phyloP scores from a whole-genome alignment of 768 basidiomycete genomes.

The Fistulinella prunicolor region DNA sequence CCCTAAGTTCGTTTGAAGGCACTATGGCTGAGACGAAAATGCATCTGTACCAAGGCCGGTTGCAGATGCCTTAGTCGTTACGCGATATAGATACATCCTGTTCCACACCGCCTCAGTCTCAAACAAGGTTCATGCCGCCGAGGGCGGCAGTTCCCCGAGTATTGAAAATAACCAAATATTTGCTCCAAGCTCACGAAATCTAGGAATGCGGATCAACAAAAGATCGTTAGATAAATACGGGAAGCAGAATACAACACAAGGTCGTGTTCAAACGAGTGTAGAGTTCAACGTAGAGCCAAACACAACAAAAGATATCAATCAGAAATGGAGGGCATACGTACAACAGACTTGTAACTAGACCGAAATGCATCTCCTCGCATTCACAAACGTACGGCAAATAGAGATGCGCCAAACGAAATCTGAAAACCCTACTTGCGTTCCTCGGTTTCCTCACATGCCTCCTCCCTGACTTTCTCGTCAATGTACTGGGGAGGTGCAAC shows the following conservation, averaged over 20 bases:
- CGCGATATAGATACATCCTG: no score
- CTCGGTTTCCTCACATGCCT: slow-evolving; percentile 9
- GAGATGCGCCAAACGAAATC: not conserved
- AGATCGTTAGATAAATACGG: not conserved
- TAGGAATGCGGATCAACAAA: no score
- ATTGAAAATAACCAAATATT: no score
- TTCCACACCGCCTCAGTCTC: no score
- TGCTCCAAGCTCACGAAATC: no score
- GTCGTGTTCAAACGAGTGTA: slow-evolving; percentile 21
- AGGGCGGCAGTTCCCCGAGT: no score
- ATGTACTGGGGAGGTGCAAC: slow-evolving; percentile 57
- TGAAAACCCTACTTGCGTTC: slow-evolving; percentile 15
- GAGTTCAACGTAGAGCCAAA: slow-evolving; percentile 10
- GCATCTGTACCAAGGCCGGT: no score
- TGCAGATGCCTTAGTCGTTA: no score
- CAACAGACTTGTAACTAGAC: slow-evolving; percentile 8
- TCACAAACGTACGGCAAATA: not conserved
- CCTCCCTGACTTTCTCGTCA: slow-evolving; percentile 48
- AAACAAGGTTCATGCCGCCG: no score
- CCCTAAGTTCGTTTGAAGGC: no score
- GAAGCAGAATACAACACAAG: slow-evolving; percentile 16
- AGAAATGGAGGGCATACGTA: not conserved
- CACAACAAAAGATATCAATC: not conserved
- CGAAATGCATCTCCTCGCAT: not conserved
- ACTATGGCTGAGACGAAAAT: no score